These are phyloP conservation scores for Talaromyces liani DNA, from an alignment of 495 filamentous ascomycete genomes.

Conservation along the genomic window DNA sequence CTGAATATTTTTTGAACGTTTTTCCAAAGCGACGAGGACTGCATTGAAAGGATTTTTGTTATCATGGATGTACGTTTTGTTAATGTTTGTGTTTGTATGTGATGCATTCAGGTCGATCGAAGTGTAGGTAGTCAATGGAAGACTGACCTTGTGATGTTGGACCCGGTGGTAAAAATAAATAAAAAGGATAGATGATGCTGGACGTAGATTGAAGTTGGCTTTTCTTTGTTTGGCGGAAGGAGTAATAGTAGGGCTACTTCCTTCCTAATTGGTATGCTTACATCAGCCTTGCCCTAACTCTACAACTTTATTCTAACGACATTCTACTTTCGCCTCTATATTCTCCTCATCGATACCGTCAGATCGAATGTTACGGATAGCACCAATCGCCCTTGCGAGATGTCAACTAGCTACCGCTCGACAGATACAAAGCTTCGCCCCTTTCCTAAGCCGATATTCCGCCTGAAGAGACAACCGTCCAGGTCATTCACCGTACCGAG, in stretches of 20 bases:
- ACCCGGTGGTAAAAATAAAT: not conserved
- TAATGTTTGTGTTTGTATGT: not conserved
- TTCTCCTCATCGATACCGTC: not conserved
- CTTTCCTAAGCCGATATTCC: not conserved
- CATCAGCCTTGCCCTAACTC: not conserved
- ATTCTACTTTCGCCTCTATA: not conserved
- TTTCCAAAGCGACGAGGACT: not conserved
- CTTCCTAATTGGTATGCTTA: not conserved
- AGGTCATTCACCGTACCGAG: not conserved
- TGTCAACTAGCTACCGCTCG: not conserved
- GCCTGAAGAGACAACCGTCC: not conserved
- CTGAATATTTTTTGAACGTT: constrained; percentile 5
- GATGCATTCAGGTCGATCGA: not conserved
- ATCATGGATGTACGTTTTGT: not conserved
- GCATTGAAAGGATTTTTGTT: not conserved
- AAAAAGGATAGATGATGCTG: not conserved
- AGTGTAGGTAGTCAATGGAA: not conserved
- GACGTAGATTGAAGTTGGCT: not conserved
- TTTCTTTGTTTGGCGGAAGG: not conserved
- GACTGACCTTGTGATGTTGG: not conserved
- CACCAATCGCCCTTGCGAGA: not conserved
- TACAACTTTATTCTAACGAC: not conserved
- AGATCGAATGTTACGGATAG: not conserved
- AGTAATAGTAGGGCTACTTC: not conserved
- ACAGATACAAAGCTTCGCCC: not conserved